Percentiles rank a stretch among this genome's conserved stretches.
These are phyloP conservation scores for Sclerotinia minor DNA, from an alignment of 2,329 filamentous ascomycete genomes.

Conservation along the genomic window DNA sequence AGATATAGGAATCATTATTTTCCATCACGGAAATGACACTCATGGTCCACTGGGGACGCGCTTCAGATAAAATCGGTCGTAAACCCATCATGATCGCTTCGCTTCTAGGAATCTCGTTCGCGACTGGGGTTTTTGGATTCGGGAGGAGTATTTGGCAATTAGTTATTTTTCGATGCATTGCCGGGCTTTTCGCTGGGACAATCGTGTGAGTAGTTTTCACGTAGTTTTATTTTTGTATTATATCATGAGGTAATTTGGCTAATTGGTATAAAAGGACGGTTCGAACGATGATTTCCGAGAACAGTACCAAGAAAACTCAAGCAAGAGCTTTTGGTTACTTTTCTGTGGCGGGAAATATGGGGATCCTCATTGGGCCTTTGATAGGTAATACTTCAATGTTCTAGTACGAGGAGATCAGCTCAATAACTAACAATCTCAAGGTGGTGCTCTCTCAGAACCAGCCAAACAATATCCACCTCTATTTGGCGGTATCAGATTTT, in stretches of 20 bases:
- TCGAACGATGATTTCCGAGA: constrained; percentile 74
- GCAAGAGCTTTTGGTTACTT: constrained; percentile 75
- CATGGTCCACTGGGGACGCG: constrained; percentile 72
- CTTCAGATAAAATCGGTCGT: constrained; percentile 67
- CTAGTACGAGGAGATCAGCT: constrained; percentile 37
- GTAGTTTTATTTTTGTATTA: neutral
- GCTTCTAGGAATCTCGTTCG: constrained; percentile 61
- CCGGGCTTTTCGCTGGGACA: constrained; percentile 72
- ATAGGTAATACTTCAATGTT: constrained; percentile 43
- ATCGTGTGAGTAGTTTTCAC: constrained; percentile 52
- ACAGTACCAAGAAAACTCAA: constrained; percentile 68
- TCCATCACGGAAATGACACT: constrained; percentile 74
- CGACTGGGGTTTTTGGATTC: constrained; percentile 67
- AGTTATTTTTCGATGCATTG: constrained; percentile 68
- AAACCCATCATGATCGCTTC: constrained; percentile 71
- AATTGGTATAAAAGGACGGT: constrained; percentile 49
- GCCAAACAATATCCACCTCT: constrained; percentile 59
- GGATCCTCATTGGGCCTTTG: constrained; percentile 68
- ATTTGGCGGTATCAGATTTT: constrained; percentile 59
- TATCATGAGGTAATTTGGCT: neutral
- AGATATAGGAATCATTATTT: constrained; percentile 61
- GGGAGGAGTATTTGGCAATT: constrained; percentile 69
- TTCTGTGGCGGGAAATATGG: constrained; percentile 72
- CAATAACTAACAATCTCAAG: constrained; percentile 42
- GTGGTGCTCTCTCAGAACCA: constrained; percentile 69